Evolutionary conservation across 2,329 filamentous ascomycete genomes (phyloP).

Genomic region (Zasmidium angulare): DNA sequence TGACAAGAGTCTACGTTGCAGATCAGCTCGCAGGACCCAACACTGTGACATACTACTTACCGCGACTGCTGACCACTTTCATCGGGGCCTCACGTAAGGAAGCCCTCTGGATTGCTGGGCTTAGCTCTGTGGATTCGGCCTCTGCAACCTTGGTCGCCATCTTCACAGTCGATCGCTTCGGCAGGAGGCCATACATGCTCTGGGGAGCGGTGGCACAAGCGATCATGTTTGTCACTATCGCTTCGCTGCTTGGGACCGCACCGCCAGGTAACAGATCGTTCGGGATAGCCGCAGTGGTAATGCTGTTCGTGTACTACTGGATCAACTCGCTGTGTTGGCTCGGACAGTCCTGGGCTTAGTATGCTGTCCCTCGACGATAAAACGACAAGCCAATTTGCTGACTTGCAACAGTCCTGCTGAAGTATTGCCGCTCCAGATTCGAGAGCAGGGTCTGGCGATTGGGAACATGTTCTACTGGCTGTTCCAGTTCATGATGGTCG

Average conservation of each 20-base stretch:
- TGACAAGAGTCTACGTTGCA: no score
- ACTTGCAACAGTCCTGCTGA: constrained; percentile 10
- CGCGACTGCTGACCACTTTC: constrained; percentile 8
- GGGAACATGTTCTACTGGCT: constrained; percentile 16
- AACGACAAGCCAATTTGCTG: not conserved
- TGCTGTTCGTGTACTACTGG: constrained; percentile 13
- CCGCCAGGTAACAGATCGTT: constrained; percentile 5
- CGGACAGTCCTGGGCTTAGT: constrained; percentile 15
- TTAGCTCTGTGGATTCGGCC: constrained; percentile 14
- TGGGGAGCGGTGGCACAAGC: constrained; percentile 10
- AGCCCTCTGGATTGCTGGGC: constrained; percentile 12
- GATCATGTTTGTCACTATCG: constrained; percentile 10
- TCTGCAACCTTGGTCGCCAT: constrained; percentile 6
- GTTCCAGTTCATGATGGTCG: constrained; percentile 18
- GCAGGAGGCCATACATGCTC: constrained; percentile 9
- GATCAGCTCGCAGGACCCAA: constrained; percentile 11
- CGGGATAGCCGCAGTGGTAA: constrained; percentile 6
- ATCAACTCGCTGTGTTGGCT: constrained; percentile 10
- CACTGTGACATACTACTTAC: constrained; percentile 13
- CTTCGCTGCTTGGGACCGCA: constrained; percentile 4
- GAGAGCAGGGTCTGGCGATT: constrained; percentile 9
- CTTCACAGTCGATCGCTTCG: constrained; percentile 9
- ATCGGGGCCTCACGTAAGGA: constrained; percentile 7
- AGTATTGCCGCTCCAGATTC: constrained; percentile 8
- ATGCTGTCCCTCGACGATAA: not conserved